Evolutionary conservation across 768 basidiomycete species (phyloP), one percentile per base, ranked within the genome.

Genomic region (Mycena capillaripes): DNA sequence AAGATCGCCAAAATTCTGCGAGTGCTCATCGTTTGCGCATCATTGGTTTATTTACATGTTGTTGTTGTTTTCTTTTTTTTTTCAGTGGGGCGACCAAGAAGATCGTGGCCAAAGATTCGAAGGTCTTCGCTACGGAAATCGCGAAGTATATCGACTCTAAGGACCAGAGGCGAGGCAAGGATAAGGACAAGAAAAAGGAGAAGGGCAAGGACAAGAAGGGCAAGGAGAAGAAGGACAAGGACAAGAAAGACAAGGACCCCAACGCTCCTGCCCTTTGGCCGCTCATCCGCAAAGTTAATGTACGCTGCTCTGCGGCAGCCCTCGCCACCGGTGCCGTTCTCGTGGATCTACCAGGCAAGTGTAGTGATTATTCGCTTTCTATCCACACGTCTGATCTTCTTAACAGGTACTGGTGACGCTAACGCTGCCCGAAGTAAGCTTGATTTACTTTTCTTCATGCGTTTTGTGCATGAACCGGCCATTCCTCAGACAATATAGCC

Each of bases 61-160:
- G n/a, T n/a, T n/a, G n/a, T n/a, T n/a, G n/a, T n/a, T n/a, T n/a
- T n/a, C n/a, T n/a, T n/a, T n/a, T 50, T 53, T 56, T 65, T 72
- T 61, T 53, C 53, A 56, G 57, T 29, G 91, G 91, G 21, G 83
- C 84, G 0, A 89, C 84, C 25, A 89, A 90, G 79, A 87, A 83
- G 19, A 88, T 92, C 42, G 75, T 77, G 11, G 84, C 89, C 12
- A 83, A 80, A 29, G 83, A 90, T 75, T 89, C 90, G 7, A 87
- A 87, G 75, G 75, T 77, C 1, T 92, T 92, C 68, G 83, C 84
- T 0, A 82, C 85, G 74, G 86, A 89, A 75, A 90, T 92, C 44
- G 85, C 80, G n/a, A 89, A 88, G 72, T 92, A 90, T 72, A 90
- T 92, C 61, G 90, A 91, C 75, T 91, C 89, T 1, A 91, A 90